Conservation (phyloP, 768 basidiomycete species). For the Daedaleopsis nitida region DNA sequence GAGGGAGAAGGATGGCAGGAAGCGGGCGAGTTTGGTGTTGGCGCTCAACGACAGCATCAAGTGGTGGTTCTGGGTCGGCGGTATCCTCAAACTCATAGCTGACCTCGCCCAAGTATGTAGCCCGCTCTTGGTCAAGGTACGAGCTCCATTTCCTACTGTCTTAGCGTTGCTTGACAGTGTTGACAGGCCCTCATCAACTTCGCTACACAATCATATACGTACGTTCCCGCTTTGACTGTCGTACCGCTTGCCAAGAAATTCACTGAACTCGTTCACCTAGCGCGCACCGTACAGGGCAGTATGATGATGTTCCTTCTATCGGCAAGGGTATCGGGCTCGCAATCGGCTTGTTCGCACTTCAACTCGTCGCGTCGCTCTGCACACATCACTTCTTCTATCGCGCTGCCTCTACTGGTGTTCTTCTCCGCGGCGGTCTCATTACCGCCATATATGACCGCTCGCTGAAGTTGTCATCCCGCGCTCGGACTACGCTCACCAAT, state of each 20-base stretch:
- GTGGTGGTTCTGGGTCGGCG: conserved; percentile 79
- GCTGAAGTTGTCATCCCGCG: conserved; percentile 73
- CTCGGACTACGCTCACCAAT: conserved; percentile 79
- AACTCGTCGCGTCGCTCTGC: conserved; percentile 65
- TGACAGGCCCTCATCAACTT: conserved; percentile 70
- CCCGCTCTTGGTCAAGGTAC: conserved; percentile 79
- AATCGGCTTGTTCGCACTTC: conserved; percentile 68
- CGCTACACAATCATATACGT: conserved; percentile 59
- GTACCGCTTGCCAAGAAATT: neutral
- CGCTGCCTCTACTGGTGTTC: conserved; percentile 70
- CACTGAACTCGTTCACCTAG: conserved; percentile 1
- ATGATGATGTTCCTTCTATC: conserved; percentile 39
- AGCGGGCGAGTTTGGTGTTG: conserved; percentile 59
- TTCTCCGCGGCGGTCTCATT: conserved; percentile 83
- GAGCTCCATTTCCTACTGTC: conserved; percentile 1
- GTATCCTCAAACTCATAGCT: conserved; percentile 56
- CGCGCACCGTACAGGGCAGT: conserved; percentile 27
- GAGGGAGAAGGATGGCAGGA: conserved; percentile 64
- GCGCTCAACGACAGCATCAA: conserved; percentile 79
- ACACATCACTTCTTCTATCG: conserved; percentile 87
- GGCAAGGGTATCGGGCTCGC: conserved; percentile 74
- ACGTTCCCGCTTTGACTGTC: conserved; percentile 8
- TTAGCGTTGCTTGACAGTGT: neutral
- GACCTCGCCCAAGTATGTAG: conserved; percentile 75
- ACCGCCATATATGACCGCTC: conserved; percentile 83